phyloP scores from a whole-genome alignment of 805 yeast species.

The Yamadazyma tumulicola region DNA sequence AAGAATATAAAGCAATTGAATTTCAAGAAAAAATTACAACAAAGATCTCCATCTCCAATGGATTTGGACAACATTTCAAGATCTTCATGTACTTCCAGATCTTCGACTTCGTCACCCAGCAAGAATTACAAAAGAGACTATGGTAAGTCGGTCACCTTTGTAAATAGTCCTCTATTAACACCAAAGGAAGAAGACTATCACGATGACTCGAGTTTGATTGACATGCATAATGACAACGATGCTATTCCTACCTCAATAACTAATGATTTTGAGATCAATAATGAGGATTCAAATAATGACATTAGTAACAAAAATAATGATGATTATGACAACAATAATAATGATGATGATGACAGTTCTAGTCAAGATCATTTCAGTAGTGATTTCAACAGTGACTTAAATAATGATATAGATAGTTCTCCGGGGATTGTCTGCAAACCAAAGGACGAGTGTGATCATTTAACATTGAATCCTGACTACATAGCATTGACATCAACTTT shows the following conservation, averaged over 20 bases:
- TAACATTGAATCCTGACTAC: conserved; percentile 36
- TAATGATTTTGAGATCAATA: background rate
- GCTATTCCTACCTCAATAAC: background rate
- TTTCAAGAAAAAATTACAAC: conserved; percentile 7
- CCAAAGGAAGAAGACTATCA: conserved; percentile 42
- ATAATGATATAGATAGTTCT: background rate
- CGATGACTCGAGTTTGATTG: conserved; percentile 10
- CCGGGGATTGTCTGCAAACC: no score
- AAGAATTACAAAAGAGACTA: conserved; percentile 1
- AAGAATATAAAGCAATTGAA: conserved; percentile 14
- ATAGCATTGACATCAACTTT: conserved; percentile 31
- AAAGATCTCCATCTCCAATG: conserved; percentile 22
- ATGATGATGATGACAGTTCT: background rate
- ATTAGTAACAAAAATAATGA: background rate
- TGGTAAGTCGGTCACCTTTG: conserved; percentile 12
- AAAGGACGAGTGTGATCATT: conserved; percentile 4
- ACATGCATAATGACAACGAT: background rate
- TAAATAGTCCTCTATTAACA: conserved; percentile 30
- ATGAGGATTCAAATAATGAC: background rate
- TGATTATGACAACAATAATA: conserved; percentile 1
- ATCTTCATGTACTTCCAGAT: no score
- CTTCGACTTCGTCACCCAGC: conserved; percentile 3
- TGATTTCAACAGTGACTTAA: conserved; percentile 2
- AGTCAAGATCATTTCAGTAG: background rate
- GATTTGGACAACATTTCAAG: conserved; percentile 12